Conservation (phyloP, 805 yeast species). For the Candida khao-thaluensis region DNA sequence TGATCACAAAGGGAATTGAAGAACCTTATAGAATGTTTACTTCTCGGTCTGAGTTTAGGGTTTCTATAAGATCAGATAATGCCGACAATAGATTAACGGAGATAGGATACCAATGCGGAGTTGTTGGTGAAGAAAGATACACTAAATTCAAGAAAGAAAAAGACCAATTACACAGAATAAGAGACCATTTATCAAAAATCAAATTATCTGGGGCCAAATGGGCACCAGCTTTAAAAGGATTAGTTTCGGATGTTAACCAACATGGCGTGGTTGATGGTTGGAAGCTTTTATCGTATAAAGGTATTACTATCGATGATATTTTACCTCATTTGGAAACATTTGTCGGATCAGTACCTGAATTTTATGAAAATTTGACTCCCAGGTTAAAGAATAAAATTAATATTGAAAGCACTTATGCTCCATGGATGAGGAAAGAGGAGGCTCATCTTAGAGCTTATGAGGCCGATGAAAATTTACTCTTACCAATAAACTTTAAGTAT, state of each 20-base stretch:
- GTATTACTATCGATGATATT: conserved; percentile 29
- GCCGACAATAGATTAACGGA: conserved; percentile 85
- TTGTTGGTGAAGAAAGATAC: conserved; percentile 63
- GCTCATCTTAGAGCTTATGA: conserved; percentile 72
- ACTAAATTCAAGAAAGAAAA: conserved; percentile 43
- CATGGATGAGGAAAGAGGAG: conserved; percentile 71
- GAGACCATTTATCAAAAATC: conserved; percentile 44
- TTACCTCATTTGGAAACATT: conserved; percentile 27
- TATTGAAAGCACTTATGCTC: conserved; percentile 80
- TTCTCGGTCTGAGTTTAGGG: conserved; percentile 89
- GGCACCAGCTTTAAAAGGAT: conserved; percentile 49
- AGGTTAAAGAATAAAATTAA: conserved; percentile 61
- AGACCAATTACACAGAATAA: conserved; percentile 43
- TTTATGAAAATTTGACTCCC: conserved; percentile 22
- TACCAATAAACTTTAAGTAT: conserved; percentile 74
- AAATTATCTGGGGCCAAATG: conserved; percentile 60
- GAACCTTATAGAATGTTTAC: conserved; percentile 99
- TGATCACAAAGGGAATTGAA: conserved; percentile 90
- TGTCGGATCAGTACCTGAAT: conserved; percentile 23
- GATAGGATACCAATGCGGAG: conserved; percentile 63
- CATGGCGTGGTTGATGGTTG: conserved; percentile 52
- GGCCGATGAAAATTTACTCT: conserved; percentile 71
- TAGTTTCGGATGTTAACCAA: conserved; percentile 48
- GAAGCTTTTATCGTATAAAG: conserved; percentile 64
- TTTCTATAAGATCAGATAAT: conserved; percentile 88